Evolutionary conservation across 1,139 yeast species (phyloP), one percentile per base, ranked within the genome.

Genomic region (Eremothecium gossypii): DNA sequence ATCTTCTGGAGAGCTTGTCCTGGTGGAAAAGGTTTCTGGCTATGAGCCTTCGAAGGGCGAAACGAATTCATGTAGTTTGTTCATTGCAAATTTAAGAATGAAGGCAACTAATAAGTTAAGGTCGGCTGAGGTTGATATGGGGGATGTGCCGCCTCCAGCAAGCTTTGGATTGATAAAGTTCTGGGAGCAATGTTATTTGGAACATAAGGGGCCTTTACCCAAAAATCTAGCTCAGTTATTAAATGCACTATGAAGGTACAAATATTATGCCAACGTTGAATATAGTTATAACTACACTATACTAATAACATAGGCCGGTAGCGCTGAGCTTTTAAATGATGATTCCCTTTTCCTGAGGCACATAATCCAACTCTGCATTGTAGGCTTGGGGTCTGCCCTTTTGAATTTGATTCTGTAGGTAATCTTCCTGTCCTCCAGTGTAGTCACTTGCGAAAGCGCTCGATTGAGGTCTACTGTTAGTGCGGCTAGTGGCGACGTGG

Each of bases 151-250:
- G 8, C 34, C 12, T 27, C 10, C 23, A 35, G 38, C 29, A 26
- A 33, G 20, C 14, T 35, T 17, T 45, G 50, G 27, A 34, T 34
- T 34, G 51, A 43, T 51, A 8, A 27, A 33, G 17, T 43, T 41
- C 29, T 51, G 54, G 54, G 44, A 45, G 35, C 36, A 45, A 11
- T 47, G 48, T 30, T 47, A 45, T 30, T 11, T 39, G 17, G 51
- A 49, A 28, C 47, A 48, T 30, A 41, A 29, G 23, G 41, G 40
- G 36, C 20, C 10, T 6, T 7, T 43, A 11, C 39, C 46, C 6
- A 12, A 23, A 9, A n/a, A 34, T 23, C 14, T 34, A 34, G 37
- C 37, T 34, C 37, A 23, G 12, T 34, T 34, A 34, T 23, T 34
- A 34, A 34, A 34, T 34, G 29, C 37, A 34, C 37, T 34, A 34